Conservation (phyloP, 108 stramenopile species). For the Nannochloropsis gaditana region DNA sequence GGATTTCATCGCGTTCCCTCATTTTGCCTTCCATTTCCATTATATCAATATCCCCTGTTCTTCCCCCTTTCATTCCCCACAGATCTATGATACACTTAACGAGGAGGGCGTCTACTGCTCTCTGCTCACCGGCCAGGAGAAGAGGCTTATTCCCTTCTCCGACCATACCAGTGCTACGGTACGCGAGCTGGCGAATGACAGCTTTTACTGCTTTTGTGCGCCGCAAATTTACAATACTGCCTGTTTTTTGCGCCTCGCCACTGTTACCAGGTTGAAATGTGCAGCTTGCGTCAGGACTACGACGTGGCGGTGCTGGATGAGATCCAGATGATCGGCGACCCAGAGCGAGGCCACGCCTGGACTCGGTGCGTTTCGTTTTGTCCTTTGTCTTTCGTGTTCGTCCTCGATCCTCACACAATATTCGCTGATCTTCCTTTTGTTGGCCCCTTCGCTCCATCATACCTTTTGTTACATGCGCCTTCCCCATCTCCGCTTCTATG, state of each 20-base stretch:
- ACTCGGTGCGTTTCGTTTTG: background rate
- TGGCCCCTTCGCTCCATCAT: background rate
- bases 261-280: conserved; percentile 63
- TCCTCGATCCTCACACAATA: background rate
- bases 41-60: background rate
- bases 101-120: conserved; percentile 64
- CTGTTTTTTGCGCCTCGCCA: background rate
- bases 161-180: conserved; percentile 63
- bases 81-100: conserved; percentile 51
- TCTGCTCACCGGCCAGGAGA: conserved; percentile 81
- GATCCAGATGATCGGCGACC: conserved; percentile 83
- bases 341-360: conserved; percentile 60
- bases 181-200: background rate
- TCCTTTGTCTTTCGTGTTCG: background rate
- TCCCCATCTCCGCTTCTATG: background rate
- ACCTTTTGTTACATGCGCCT: background rate
- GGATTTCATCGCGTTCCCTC: background rate
- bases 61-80: background rate
- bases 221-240: too few species aligned
- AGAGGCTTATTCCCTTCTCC: conserved; percentile 63
- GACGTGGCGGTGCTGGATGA: conserved; percentile 95
- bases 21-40: background rate
- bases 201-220: background rate
- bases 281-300: conserved; percentile 54
- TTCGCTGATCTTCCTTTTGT: background rate